Evolutionary conservation across 495 filamentous ascomycete species (phyloP).

Genomic region (Podospora fimiseda): DNA sequence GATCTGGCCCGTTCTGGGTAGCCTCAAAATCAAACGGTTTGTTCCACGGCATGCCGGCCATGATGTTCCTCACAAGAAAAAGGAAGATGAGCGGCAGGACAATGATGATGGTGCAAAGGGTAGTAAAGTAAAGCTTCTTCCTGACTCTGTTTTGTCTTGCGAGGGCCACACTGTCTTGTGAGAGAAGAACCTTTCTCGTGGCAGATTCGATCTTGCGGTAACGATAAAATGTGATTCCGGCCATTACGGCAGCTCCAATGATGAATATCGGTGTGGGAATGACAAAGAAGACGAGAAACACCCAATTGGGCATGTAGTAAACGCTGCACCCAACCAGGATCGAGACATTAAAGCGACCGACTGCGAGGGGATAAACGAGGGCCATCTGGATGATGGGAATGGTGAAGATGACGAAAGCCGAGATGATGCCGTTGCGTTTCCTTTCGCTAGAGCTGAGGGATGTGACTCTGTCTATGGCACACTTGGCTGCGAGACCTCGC

Average conservation of each 20-base stretch:
- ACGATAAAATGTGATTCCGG: conserved; percentile 68
- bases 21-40: conserved; percentile 38
- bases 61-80: conserved; percentile 53
- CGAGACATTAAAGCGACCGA: conserved; percentile 64
- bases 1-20: conserved; percentile 29
- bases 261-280: conserved; percentile 63
- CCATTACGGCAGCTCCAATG: conserved; percentile 58
- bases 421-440: conserved; percentile 47
- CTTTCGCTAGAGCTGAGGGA: conserved; percentile 46
- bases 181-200: conserved; percentile 53
- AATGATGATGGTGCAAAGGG: conserved; percentile 57
- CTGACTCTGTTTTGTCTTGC: conserved; percentile 55
- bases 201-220: conserved; percentile 59
- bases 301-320: conserved; percentile 62
- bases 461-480: conserved; percentile 50
- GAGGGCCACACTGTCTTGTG: conserved; percentile 35
- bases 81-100: conserved; percentile 60
- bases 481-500: conserved; percentile 68
- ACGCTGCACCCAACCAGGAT: conserved; percentile 67
- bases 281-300: conserved; percentile 56
- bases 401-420: conserved; percentile 62
- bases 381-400: conserved; percentile 59
- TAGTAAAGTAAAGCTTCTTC: conserved; percentile 70
- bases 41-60: conserved; percentile 42
- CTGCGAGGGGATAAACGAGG: conserved; percentile 63